phyloP scores from a whole-genome alignment of 23 red algal species.

The Pyropia yezoensis region DNA sequence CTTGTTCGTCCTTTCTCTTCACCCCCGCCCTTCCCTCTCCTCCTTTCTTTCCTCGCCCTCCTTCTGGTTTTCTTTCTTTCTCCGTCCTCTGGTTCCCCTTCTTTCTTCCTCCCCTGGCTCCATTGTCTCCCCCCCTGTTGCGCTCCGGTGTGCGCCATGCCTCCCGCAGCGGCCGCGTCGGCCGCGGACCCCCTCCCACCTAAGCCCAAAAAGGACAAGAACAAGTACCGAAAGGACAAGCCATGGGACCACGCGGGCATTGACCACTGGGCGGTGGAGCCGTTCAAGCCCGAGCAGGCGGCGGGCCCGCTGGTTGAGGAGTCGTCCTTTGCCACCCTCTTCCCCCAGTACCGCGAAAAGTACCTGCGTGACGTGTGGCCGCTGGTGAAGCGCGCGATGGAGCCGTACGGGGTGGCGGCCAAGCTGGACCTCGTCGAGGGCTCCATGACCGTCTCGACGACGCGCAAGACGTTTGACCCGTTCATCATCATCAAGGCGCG shows the following conservation, averaged over 20 bases:
- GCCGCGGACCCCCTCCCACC: no score
- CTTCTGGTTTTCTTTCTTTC: no score
- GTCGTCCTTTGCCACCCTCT: constrained; percentile 93
- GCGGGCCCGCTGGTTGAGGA: constrained; percentile 85
- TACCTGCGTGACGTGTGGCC: constrained; percentile 94
- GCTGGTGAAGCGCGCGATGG: constrained; percentile 54
- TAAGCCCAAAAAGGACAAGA: constrained; percentile 13
- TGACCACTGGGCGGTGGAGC: constrained; percentile 87
- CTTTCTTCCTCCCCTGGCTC: no score
- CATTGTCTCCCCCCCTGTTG: no score
- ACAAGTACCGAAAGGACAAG: constrained; percentile 80
- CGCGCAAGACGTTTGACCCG: constrained; percentile 80
- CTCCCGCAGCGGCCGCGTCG: no score
- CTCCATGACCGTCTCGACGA: constrained; percentile 86
- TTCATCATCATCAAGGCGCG: constrained; percentile 80
- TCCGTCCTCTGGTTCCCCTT: no score
- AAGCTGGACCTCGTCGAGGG: constrained; percentile 90
- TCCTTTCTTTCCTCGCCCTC: no score
- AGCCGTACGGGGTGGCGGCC: constrained; percentile 40
- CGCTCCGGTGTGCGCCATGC: no score
- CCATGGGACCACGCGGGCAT: constrained; percentile 97
- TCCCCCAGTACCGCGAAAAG: constrained; percentile 89
- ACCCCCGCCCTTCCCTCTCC: no score
- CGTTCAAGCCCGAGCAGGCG: constrained; percentile 58
- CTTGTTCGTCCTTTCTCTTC: no score